Evolutionary conservation across 139 green algal species (phyloP).

Genomic region (Haematococcus sp.): DNA sequence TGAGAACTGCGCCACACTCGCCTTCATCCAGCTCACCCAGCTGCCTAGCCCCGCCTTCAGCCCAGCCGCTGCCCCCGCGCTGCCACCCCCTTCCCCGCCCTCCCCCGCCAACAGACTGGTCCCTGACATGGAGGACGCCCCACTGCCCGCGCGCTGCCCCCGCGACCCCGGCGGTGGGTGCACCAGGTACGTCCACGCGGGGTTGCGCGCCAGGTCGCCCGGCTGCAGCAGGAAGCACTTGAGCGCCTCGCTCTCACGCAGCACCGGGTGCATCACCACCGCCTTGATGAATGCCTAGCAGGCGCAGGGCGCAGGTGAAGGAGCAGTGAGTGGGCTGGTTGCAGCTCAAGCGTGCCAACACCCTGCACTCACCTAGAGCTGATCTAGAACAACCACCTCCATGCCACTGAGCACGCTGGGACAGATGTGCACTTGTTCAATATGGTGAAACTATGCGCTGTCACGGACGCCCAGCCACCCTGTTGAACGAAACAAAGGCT

Average conservation of each 20-base stretch:
- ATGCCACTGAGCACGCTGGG: no score
- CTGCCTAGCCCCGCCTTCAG: constrained; percentile 25
- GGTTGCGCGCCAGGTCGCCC: constrained; percentile 33
- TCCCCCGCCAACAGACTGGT: constrained; percentile 4
- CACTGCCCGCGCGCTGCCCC: neutral
- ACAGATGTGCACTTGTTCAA: no score
- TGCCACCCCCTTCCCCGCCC: neutral
- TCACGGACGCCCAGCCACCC: no score
- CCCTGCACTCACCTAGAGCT: no score
- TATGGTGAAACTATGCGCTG: no score
- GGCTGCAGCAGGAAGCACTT: constrained; percentile 50
- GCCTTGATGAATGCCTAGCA: constrained; percentile 48
- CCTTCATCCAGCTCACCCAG: constrained; percentile 26
- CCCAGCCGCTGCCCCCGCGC: neutral
- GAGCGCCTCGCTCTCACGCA: constrained; percentile 41
- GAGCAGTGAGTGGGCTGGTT: neutral
- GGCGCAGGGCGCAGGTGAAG: no score
- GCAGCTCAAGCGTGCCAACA: neutral
- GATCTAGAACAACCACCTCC: no score
- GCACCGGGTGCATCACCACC: constrained; percentile 40
- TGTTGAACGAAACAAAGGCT: no score
- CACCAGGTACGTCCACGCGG: constrained; percentile 37
- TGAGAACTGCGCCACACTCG: constrained; percentile 12
- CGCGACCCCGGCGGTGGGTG: neutral
- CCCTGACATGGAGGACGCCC: no score